Base-by-base conservation (phyloP, 2,329 filamentous ascomycete species). In the Ophiostoma australiae region DNA sequence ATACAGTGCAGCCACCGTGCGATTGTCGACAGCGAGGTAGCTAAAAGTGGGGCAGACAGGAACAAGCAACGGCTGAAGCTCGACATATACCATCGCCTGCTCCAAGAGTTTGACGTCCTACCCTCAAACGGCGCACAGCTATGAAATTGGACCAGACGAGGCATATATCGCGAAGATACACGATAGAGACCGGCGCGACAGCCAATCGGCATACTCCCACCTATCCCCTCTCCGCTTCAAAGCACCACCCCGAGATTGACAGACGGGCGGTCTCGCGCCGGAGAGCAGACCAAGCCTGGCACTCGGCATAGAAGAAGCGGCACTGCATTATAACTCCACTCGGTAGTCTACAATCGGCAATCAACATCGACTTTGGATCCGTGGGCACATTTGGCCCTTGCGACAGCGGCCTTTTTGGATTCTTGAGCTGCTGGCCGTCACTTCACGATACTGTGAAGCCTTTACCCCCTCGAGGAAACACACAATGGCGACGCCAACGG, bases 401-500 rank as follows among this genome's bases (percentile, higher is more conserved):
- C 27, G 58, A 63, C 58, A 27, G 58, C 58, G 58, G 27, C 4
- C 58, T 31, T 33, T 63, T 33, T 63, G 27, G 27, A 63, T 6
- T 17, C 23, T 58, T 27, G n/a, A 27, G 11, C 23, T 58, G 23
- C 8, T 23, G 20, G 20, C 20, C 48, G 23, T 55, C 23, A 1
- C 20, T 4, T 23, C 48, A 23, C n/a, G 48, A 39, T 41, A 41
- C 39, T 31, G 27, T 31, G 27, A 31, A 31, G 27, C 3, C 10
- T 39, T 10, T 39, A 48, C 52, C 52, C 52, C 52, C 2, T 31
- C 27, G 27, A 41, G 15, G 39, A 41, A 13, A 27, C 23, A 58
- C 52, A 70, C 48, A n/a, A 85, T 85, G 84, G 79, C 84, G 37
- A 85, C 84, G 0, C 83, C 84, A 11, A 85, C 83, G 8, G 79